Evolutionary conservation across 495 filamentous ascomycete species (phyloP), one percentile per base, ranked within the genome.

Genomic region (Achaetomiella virescens): DNA sequence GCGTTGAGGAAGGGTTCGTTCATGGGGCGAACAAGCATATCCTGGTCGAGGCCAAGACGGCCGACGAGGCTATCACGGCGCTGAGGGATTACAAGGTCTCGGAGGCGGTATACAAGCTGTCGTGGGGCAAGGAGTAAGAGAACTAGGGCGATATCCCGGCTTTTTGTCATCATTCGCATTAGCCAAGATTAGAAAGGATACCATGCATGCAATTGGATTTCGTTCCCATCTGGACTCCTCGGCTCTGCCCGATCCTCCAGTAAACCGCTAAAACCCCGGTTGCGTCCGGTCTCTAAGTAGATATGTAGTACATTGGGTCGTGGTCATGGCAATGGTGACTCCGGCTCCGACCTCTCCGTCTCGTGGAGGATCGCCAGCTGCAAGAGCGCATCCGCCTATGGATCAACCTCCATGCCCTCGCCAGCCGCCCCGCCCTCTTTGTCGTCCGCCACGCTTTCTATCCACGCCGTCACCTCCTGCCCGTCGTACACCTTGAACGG

Each of bases 401-500:
- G 51, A 48, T 95, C 91, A 65, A 93, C 89, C 69, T 96, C 91
- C 90, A 96, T 91, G 31, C 70, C 73, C 68, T 86, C 85, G 51
- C 48, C 67, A 52, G 70, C 83, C 65, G 70, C 64, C 27, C 48
- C 55, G 40, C 66, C 85, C 60, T 79, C 81, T 49, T 74, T 78
- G 57, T 77, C 79, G 55, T 85, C 84, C 44, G 72, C 75, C 52
- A 82, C 80, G 62, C 79, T 79, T 66, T 88, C 86, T 70, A 87
- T 76, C 74, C 82, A 89, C 65, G 88, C 87, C 63, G 82, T 80
- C 52, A 95, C 86, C 52, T 92, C 87, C 69, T 88, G 83, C 6
- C 90, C 91, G 72, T 98, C 93, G 69, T 87, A 95, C 57, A 96
- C 77, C 80, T 87, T 89, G 74, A 98, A 98, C 69, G 82, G 84